phyloP scores from a whole-genome alignment of 225 moss, liverwort and hornwort genomes.

The Lunularia cruciata region DNA sequence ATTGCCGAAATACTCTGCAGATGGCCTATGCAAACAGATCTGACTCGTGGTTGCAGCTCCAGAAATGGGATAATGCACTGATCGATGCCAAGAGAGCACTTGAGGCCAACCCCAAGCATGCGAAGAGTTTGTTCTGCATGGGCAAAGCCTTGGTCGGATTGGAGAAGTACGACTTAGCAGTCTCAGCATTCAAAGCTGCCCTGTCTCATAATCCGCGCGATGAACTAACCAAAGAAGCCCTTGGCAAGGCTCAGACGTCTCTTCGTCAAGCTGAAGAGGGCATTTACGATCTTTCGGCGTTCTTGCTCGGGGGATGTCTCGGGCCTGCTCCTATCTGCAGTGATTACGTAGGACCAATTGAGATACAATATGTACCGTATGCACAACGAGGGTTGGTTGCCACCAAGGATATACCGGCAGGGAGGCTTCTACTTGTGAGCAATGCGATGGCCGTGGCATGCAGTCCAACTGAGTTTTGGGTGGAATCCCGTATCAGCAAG shows the following conservation, averaged over 20 bases:
- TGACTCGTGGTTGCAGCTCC: constrained; percentile 26
- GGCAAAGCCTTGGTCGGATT: constrained; percentile 26
- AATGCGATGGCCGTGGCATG: constrained; percentile 35
- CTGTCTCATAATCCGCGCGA: constrained; percentile 17
- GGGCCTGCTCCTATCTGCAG: constrained; percentile 33
- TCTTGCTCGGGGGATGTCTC: constrained; percentile 21
- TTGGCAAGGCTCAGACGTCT: not conserved
- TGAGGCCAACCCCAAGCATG: constrained; percentile 15
- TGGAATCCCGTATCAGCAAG: constrained; percentile 27
- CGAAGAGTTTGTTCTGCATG: constrained; percentile 21
- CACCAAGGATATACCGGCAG: constrained; percentile 22
- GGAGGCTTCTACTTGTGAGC: constrained; percentile 35
- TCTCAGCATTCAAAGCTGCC: constrained; percentile 6
- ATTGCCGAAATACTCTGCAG: constrained; percentile 14
- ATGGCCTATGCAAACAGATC: constrained; percentile 25
- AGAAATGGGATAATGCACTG: constrained; percentile 28
- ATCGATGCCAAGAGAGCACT: constrained; percentile 30
- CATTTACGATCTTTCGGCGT: constrained; percentile 19
- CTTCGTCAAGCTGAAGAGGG: constrained; percentile 30
- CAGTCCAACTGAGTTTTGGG: constrained; percentile 41
- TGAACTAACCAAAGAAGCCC: constrained; percentile 7
- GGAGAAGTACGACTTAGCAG: constrained; percentile 22
- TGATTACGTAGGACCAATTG: constrained; percentile 37
- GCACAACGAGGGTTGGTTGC: constrained; percentile 30
- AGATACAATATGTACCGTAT: constrained; percentile 23